phyloP scores from a whole-genome alignment of 257 asterid genomes.

The Solanum virginianum region DNA sequence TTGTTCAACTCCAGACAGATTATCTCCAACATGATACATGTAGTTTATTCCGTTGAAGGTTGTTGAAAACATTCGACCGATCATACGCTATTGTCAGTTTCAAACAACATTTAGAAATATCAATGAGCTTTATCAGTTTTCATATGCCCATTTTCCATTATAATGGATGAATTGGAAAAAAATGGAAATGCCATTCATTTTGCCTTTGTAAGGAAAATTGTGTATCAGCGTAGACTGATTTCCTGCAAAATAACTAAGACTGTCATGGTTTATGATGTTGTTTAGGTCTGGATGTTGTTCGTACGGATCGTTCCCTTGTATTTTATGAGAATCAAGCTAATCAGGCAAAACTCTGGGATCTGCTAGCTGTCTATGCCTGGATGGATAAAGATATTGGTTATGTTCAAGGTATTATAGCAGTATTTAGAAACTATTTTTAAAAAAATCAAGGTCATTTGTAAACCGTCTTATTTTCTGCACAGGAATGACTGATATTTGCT shows the following conservation, averaged over 20 bases:
- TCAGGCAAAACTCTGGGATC: conserved; percentile 80
- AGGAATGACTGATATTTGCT: conserved; percentile 99
- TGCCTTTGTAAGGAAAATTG: not conserved
- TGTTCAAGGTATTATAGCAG: conserved; percentile 70
- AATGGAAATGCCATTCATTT: not conserved
- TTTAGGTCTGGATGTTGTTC: conserved; percentile 80
- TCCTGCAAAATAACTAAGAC: not conserved
- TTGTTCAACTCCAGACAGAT: not conserved
- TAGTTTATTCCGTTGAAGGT: not conserved
- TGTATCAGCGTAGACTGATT: not conserved
- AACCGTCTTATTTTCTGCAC: conserved; percentile 9
- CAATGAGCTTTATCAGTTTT: not conserved
- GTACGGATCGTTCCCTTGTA: conserved; percentile 76
- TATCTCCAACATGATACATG: not conserved
- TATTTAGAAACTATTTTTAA: not conserved
- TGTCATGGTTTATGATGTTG: not conserved
- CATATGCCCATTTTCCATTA: not conserved
- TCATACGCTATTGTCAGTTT: not conserved
- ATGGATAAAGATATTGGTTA: conserved; percentile 89
- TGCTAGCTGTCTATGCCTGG: conserved; percentile 89
- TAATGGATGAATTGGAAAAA: not conserved
- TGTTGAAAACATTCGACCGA: not conserved
- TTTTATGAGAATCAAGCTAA: conserved; percentile 73
- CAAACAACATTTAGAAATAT: not conserved
- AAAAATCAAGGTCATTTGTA: not conserved